Evolutionary conservation across 2,329 filamentous ascomycete species (phyloP).

Genomic region (Paraphaeosphaeria sporulosa): DNA sequence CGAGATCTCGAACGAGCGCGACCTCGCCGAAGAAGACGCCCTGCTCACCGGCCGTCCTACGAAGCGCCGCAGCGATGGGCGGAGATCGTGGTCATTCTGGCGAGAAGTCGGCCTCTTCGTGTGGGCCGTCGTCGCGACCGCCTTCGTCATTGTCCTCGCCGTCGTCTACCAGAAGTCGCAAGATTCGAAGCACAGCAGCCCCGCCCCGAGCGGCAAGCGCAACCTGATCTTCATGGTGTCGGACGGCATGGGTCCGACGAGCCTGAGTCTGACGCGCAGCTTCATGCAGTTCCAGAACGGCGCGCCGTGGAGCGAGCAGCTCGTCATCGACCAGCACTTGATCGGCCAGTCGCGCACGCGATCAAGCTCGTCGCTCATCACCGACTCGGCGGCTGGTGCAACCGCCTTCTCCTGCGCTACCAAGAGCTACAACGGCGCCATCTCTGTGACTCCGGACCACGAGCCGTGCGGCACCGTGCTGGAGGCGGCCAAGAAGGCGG

Average conservation of each 20-base stretch:
- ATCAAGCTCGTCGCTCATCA: constrained; percentile 84
- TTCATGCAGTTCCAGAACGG: constrained; percentile 81
- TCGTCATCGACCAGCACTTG: constrained; percentile 85
- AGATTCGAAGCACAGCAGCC: constrained; percentile 38
- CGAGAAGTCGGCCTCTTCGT: constrained; percentile 78
- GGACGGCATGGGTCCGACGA: constrained; percentile 97
- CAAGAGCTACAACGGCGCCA: constrained; percentile 98
- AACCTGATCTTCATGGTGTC: constrained; percentile 99
- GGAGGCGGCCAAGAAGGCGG: constrained; percentile 90
- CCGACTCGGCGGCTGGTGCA: constrained; percentile 95
- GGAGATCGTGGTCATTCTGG: constrained; percentile 64
- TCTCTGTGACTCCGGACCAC: constrained; percentile 84
- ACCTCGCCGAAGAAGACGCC: constrained; percentile 68
- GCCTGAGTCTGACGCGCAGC: constrained; percentile 83
- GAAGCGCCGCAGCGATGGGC: constrained; percentile 30
- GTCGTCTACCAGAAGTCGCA: constrained; percentile 76
- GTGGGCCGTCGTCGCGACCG: constrained; percentile 84
- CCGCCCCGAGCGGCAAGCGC: constrained; percentile 69
- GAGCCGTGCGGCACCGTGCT: constrained; percentile 90
- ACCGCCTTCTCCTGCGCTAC: constrained; percentile 92
- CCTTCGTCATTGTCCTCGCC: constrained; percentile 78
- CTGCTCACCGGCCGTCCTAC: constrained; percentile 64
- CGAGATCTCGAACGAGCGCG: constrained; percentile 62
- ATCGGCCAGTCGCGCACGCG: constrained; percentile 90
- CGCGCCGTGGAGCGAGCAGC: constrained; percentile 75